Percentiles rank a stretch among this genome's conserved stretches.
phyloP scores from a whole-genome alignment of 345 rosid genomes.

The Clarkia xantiana region DNA sequence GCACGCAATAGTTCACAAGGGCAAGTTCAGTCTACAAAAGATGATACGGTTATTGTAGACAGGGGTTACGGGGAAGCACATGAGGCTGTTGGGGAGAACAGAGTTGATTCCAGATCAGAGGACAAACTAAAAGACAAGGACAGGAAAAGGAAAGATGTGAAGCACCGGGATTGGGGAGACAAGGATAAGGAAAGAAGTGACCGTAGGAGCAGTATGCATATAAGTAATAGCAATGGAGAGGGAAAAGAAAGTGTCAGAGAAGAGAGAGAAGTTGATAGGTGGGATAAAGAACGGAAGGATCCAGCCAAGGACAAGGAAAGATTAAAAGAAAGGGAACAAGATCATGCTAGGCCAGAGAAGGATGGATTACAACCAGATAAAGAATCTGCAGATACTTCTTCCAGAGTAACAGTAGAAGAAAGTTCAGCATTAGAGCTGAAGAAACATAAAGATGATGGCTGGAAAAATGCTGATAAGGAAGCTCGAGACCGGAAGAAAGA shows the following conservation, averaged over 20 bases:
- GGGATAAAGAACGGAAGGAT: constrained; percentile 85
- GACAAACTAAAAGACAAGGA: constrained; percentile 88
- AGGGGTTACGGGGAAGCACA: constrained; percentile 40
- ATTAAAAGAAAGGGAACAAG: constrained; percentile 68
- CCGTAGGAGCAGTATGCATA: constrained; percentile 41
- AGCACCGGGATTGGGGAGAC: constrained; percentile 81
- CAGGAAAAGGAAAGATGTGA: constrained; percentile 71
- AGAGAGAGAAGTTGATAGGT: constrained; percentile 74
- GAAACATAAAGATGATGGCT: constrained; percentile 60
- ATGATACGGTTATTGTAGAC: constrained; percentile 39
- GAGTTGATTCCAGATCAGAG: constrained; percentile 61
- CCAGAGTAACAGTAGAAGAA: constrained; percentile 48
- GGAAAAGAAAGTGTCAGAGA: constrained; percentile 74
- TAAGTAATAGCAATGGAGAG: constrained; percentile 39
- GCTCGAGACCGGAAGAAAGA: constrained; percentile 79
- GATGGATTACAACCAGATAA: constrained; percentile 48
- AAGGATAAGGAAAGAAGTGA: constrained; percentile 84
- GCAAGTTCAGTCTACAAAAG: constrained; percentile 37
- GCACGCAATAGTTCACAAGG: constrained; percentile 38
- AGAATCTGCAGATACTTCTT: constrained; percentile 55
- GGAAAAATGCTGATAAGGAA: constrained; percentile 62
- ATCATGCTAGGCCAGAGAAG: constrained; percentile 47
- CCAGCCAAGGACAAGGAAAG: constrained; percentile 65
- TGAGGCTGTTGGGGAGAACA: constrained; percentile 84
- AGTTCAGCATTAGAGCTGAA: constrained; percentile 39